phyloP scores from a whole-genome alignment of 495 filamentous ascomycete species.

The Echria macrotheca region DNA sequence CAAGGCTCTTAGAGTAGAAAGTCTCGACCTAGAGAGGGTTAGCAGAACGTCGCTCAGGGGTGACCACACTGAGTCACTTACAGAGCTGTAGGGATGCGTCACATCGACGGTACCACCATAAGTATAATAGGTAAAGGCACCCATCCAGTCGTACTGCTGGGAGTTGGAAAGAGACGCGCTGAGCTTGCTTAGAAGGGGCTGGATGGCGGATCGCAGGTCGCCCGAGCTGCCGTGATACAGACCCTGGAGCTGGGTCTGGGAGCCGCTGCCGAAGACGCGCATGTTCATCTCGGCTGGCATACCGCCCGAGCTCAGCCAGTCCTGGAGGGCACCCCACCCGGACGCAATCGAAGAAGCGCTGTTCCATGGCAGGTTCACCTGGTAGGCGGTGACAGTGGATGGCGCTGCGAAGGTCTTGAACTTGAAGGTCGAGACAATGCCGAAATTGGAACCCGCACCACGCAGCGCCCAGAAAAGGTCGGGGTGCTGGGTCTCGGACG shows the following conservation, averaged over 20 bases:
- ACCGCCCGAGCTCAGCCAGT: slow-evolving; percentile 27
- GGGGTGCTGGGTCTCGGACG: slow-evolving; percentile 36
- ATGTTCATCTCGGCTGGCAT: slow-evolving; percentile 43
- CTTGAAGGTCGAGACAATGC: slow-evolving; percentile 35
- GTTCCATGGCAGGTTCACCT: slow-evolving; percentile 34
- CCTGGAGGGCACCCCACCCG: slow-evolving; percentile 28
- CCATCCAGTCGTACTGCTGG: slow-evolving; percentile 38
- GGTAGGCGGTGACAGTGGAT: slow-evolving; percentile 34
- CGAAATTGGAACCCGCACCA: slow-evolving; percentile 40
- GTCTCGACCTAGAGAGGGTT: slow-evolving; percentile 33
- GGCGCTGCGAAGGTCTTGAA: slow-evolving; percentile 44
- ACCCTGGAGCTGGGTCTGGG: slow-evolving; percentile 38
- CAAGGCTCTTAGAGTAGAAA: slow-evolving; percentile 42
- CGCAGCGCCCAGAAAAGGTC: slow-evolving; percentile 43
- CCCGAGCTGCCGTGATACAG: slow-evolving; percentile 35
- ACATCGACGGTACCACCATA: slow-evolving; percentile 36
- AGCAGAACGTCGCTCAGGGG: not conserved
- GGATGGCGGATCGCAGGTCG: slow-evolving; percentile 29
- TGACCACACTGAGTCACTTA: slow-evolving; percentile 9
- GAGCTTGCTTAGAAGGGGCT: slow-evolving; percentile 32
- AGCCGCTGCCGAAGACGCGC: slow-evolving; percentile 36
- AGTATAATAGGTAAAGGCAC: slow-evolving; percentile 37
- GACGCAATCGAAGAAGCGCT: slow-evolving; percentile 27
- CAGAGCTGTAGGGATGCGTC: slow-evolving; percentile 37
- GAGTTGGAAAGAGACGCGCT: slow-evolving; percentile 27